Conservation (phyloP, 495 filamentous ascomycete genomes). For the Gamarada debralockiae region DNA sequence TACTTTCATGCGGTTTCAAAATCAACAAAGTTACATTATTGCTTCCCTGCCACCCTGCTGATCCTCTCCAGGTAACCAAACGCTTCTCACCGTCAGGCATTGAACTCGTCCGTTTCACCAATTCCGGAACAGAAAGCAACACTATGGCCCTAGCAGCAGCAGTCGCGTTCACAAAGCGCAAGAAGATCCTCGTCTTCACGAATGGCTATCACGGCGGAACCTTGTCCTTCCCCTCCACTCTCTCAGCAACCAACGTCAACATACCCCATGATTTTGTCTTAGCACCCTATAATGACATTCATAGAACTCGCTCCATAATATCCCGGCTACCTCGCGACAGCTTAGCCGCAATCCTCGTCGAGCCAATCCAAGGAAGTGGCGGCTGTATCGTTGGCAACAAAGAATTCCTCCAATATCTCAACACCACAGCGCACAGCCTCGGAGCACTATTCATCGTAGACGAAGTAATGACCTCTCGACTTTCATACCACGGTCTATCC, state of each 20-base stretch:
- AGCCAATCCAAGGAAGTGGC: constrained; percentile 54
- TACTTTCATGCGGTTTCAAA: too few species aligned
- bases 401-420: constrained; percentile 39
- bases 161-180: constrained; percentile 24
- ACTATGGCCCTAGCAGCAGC: constrained; percentile 33
- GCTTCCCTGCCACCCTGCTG: too few species aligned
- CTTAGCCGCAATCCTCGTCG: constrained; percentile 54
- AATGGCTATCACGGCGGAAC: constrained; percentile 53
- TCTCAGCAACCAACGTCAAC: constrained; percentile 22
- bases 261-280: constrained; percentile 45
- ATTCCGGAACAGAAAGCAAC: constrained; percentile 38
- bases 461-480: constrained; percentile 61
- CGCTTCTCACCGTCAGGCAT: constrained; percentile 21
- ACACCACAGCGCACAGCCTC: constrained; percentile 27
- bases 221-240: constrained; percentile 30
- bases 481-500: constrained; percentile 46
- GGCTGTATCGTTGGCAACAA: constrained; percentile 41
- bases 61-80: constrained; percentile 5
- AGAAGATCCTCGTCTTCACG: constrained; percentile 32
- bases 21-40: too few species aligned
- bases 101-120: constrained; percentile 34
- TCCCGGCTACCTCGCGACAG: constrained; percentile 21
- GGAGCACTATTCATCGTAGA: constrained; percentile 56
- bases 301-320: constrained; percentile 33
- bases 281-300: constrained; percentile 47